These are phyloP conservation scores for Vitis rotundifolia DNA, from an alignment of 164 flowering plant species.

Conservation along the genomic window DNA sequence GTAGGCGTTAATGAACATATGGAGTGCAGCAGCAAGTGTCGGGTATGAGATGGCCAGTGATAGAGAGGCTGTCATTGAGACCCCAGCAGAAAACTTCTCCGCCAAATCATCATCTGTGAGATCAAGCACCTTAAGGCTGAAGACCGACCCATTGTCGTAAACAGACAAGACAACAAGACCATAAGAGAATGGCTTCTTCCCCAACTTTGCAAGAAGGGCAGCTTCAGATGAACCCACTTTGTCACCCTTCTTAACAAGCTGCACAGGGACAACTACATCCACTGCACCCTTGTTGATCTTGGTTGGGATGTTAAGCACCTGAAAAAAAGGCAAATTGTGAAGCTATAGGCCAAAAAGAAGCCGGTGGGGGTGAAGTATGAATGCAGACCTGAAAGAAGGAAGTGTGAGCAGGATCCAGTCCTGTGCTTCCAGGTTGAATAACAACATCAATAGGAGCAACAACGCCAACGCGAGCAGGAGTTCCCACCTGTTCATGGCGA, in stretches of 20 bases:
- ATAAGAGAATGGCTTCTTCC: slow-evolving; percentile 63
- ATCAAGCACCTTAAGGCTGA: slow-evolving; percentile 65
- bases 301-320: slow-evolving; percentile 71
- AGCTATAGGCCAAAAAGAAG: neutral
- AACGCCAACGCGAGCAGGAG: slow-evolving; percentile 77
- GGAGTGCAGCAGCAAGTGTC: slow-evolving; percentile 68
- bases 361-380: too few species aligned
- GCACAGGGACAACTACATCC: slow-evolving; percentile 66
- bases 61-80: slow-evolving; percentile 48
- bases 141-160: slow-evolving; percentile 63
- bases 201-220: slow-evolving; percentile 62
- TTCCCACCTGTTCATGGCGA: slow-evolving; percentile 42
- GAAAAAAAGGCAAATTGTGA: neutral
- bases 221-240: slow-evolving; percentile 75
- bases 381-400: slow-evolving; percentile 64
- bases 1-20: slow-evolving; percentile 71
- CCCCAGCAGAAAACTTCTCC: slow-evolving; percentile 54
- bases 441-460: slow-evolving; percentile 72
- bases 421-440: slow-evolving; percentile 73
- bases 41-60: slow-evolving; percentile 65
- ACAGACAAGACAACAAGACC: slow-evolving; percentile 51
- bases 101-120: slow-evolving; percentile 59
- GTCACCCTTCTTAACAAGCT: slow-evolving; percentile 71
- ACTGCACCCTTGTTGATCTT: slow-evolving; percentile 79
- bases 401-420: slow-evolving; percentile 72